These are phyloP conservation scores for Phialophora macrospora DNA, from an alignment of 2,329 filamentous ascomycete species.

Conservation along the genomic window DNA sequence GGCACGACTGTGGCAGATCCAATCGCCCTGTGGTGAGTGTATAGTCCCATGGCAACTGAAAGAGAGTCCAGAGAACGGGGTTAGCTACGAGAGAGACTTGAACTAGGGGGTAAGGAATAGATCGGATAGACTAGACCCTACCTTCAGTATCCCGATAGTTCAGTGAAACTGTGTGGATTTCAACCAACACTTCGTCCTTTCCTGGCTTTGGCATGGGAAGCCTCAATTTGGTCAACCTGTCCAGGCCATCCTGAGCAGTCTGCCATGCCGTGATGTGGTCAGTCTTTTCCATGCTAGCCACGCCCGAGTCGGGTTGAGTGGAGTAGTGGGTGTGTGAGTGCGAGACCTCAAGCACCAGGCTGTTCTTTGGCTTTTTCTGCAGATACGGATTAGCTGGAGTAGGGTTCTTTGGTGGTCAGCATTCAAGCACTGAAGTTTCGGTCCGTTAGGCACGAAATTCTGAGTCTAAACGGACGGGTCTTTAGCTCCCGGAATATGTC, in stretches of 20 bases:
- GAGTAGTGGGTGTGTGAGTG: not conserved
- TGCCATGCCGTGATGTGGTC: conserved; percentile 56
- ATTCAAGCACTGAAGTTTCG: not conserved
- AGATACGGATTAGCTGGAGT: not conserved
- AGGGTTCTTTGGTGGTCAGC: not conserved
- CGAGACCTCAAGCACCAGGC: not conserved
- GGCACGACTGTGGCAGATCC: conserved; percentile 39
- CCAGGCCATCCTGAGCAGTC: conserved; percentile 61
- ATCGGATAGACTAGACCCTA: not conserved
- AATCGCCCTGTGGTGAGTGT: conserved; percentile 30
- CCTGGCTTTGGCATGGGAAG: conserved; percentile 55
- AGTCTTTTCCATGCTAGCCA: conserved; percentile 3
- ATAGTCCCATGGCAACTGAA: conserved; percentile 29
- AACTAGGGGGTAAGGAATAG: no score
- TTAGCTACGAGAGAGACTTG: conserved; percentile 5
- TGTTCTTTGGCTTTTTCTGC: not conserved
- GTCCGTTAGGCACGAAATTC: not conserved
- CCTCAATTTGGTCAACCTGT: conserved; percentile 56
- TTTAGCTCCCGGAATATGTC: not conserved
- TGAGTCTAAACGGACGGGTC: not conserved
- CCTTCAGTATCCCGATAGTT: conserved; percentile 57
- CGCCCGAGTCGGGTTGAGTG: not conserved
- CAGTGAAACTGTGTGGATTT: conserved; percentile 57
- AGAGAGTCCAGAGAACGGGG: not conserved
- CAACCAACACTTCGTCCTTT: conserved; percentile 65